phyloP scores from a whole-genome alignment of 1,284 basidiomycete species.

The Wolfiporia cocos region DNA sequence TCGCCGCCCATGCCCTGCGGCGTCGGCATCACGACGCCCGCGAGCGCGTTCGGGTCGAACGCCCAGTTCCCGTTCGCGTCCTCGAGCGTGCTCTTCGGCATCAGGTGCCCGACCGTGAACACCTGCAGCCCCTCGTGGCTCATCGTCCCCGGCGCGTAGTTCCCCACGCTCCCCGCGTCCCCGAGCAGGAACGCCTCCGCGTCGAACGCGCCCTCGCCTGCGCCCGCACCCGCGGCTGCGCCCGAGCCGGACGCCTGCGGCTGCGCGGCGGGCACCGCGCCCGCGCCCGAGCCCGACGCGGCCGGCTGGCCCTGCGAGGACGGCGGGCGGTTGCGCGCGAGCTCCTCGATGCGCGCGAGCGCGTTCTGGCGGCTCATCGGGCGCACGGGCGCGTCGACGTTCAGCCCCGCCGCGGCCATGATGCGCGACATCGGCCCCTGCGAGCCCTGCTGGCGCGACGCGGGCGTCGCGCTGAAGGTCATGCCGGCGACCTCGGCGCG shows the following conservation, averaged over 20 bases:
- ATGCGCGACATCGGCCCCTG: constrained; percentile 22
- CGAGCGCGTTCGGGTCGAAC: constrained; percentile 35
- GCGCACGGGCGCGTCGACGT: constrained; percentile 21
- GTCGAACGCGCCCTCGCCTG: constrained; percentile 20
- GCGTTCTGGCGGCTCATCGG: constrained; percentile 39
- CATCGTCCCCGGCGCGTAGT: constrained; percentile 20
- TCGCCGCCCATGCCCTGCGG: constrained; percentile 27
- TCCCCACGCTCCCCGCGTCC: constrained; percentile 16
- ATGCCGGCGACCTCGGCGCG: constrained; percentile 42
- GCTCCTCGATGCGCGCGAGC: constrained; percentile 44
- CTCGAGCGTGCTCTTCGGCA: constrained; percentile 51
- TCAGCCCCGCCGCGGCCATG: constrained; percentile 27
- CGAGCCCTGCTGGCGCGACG: constrained; percentile 9
- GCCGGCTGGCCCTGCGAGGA: constrained; percentile 19
- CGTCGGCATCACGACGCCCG: constrained; percentile 26
- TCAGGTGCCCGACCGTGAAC: constrained; percentile 76
- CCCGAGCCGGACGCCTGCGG: constrained; percentile 3
- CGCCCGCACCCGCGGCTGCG: not conserved
- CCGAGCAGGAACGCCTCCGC: constrained; percentile 34
- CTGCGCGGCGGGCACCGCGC: not conserved
- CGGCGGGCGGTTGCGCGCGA: constrained; percentile 36
- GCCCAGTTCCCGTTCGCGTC: constrained; percentile 55
- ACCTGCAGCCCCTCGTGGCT: constrained; percentile 69
- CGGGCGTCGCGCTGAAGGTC: constrained; percentile 29
- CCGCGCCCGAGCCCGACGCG: not conserved